These are phyloP conservation scores for Rhododendron griersonianum DNA, from an alignment of 148 eudicot genomes.

Conservation along the genomic window DNA sequence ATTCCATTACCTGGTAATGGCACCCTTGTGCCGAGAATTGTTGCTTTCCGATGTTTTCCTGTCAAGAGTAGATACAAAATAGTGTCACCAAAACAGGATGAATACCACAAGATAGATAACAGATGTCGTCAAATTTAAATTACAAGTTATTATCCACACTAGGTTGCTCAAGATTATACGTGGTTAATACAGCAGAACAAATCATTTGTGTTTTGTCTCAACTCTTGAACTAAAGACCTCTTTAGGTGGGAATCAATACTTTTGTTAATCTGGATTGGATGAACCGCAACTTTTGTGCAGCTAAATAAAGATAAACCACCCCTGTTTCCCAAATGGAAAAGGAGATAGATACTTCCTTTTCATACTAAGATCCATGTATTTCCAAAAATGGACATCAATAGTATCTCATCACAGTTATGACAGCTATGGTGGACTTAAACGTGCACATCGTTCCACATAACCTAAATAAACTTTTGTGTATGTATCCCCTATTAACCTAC, in stretches of 20 bases:
- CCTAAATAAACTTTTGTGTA: too few relatives aligned
- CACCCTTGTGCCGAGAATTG: not conserved
- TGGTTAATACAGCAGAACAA: not conserved
- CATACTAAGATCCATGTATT: not conserved
- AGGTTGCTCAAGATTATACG: not conserved
- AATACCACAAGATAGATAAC: not conserved
- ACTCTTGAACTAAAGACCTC: not conserved
- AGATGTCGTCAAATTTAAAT: not conserved
- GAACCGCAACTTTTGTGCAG: not conserved
- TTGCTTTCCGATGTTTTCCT: constrained; percentile 17
- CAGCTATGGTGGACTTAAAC: not conserved
- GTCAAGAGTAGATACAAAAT: constrained; percentile 7
- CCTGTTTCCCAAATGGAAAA: not conserved
- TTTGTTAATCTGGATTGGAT: not conserved
- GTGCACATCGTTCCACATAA: not conserved
- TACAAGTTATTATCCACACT: not conserved
- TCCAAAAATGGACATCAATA: not conserved
- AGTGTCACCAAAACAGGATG: not conserved
- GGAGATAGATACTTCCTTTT: not conserved
- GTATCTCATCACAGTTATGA: not conserved
- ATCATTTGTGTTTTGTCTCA: not conserved
- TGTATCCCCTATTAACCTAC: not conserved
- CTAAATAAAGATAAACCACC: not conserved
- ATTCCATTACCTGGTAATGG: constrained; percentile 7
- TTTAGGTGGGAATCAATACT: not conserved